A percentile compares a stretch with the other conserved stretches of the same genome.
Evolutionary conservation across 345 rosid species (phyloP).

Genomic region (Eutrema heterophyllum): DNA sequence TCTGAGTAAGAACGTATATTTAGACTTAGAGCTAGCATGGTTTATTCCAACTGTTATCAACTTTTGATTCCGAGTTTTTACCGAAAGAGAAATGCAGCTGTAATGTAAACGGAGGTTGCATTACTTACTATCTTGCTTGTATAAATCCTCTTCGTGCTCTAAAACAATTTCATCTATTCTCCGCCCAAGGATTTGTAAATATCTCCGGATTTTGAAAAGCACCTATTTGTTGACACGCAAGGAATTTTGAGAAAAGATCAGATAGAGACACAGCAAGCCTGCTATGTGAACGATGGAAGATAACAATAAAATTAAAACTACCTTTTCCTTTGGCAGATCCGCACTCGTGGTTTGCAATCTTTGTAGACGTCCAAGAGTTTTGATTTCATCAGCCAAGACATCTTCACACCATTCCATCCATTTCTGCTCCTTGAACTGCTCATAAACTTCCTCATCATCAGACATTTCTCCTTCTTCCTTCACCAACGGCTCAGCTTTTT

Average conservation of each 20-base stretch:
- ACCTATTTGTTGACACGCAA: conserved; percentile 44
- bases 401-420: conserved; percentile 99
- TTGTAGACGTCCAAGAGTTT: conserved; percentile 77
- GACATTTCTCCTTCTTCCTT: conserved; percentile 99
- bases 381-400: conserved; percentile 73
- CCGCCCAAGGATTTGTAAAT: conserved; percentile 84
- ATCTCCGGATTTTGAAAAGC: conserved; percentile 85
- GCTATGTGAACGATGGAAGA: neutral
- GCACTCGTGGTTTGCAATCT: conserved; percentile 91
- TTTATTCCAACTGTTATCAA: neutral
- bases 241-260: neutral
- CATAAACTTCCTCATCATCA: conserved; percentile 85
- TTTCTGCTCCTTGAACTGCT: conserved; percentile 96
- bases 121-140: conserved; percentile 85
- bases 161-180: conserved; percentile 79
- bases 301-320: neutral
- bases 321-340: conserved; percentile 97
- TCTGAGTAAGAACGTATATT: neutral
- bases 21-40: neutral
- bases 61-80: neutral
- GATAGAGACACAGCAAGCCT: neutral
- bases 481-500: conserved; percentile 60
- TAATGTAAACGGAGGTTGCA: neutral
- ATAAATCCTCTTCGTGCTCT: conserved; percentile 57
- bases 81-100: neutral